Evolutionary conservation across 768 basidiomycete genomes (phyloP), one percentile per base, ranked within the genome.

Genomic region (Boletus edulis): DNA sequence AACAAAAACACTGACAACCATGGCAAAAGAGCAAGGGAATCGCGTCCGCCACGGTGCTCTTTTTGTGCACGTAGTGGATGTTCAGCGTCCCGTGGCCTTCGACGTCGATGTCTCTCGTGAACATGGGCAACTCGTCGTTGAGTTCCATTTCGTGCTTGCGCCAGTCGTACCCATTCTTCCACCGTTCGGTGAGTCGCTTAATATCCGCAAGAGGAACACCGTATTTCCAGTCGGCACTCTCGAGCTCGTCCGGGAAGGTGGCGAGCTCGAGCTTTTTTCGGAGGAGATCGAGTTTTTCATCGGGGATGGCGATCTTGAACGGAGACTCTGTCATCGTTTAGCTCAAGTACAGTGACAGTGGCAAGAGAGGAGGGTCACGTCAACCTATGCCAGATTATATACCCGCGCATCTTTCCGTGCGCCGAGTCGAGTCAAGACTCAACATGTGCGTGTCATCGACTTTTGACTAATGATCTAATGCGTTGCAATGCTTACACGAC

Each of bases 1-100:
- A 35, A 35, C 34, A 35, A 11, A 14, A 12, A 12, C 38, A 39
- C 38, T 39, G 14, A 76, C 84, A 86, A 39, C 85, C 85, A 54
- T 86, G 84, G 15, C 84, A 75, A 58, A 58, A 85, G 32, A 86
- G 69, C 17, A 87, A 63, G 1, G 84, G 84, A 31, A 86, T 80
- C 0, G 84, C 83, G 18, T 70, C 66, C 2, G 56, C 56, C 0
- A 72, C 59, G 9, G 56, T 54, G 60, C 83, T 84, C 64, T 71
- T 75, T 67, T 81, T 73, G 63, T 85, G 83, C 14, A 85, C 75
- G 51, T 82, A 86, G 56, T 87, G 84, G 7, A 85, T 76, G 54
- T 80, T 77, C 41, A 84, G 67, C 7, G 70, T 63, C 0, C 76
- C 81, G 52, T 76, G 77, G 4, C 72, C 74, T 11, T 77, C 77